Percentiles rank a stretch among this genome's conserved stretches.
Evolutionary conservation across 2,329 filamentous ascomycete species (phyloP).

Genomic region (Massarina eburnea): DNA sequence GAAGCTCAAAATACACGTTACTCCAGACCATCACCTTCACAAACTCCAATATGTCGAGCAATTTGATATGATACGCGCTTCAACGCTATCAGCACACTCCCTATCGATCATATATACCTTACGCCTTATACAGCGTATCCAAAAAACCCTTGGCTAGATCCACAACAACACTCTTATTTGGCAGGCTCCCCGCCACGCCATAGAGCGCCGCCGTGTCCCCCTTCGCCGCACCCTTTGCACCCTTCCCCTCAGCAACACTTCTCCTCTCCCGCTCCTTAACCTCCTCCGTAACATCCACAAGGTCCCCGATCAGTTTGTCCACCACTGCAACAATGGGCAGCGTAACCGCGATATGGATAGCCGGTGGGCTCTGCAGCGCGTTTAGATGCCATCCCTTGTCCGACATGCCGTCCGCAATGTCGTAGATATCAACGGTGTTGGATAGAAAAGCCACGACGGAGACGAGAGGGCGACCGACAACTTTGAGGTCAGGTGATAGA

Average conservation of each 20-base stretch:
- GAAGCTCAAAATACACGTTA: too few relatives aligned
- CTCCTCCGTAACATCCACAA: slow-evolving; percentile 61
- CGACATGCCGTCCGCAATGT: slow-evolving; percentile 87
- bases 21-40: too few relatives aligned
- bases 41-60: too few relatives aligned
- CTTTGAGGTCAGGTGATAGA: slow-evolving; percentile 71
- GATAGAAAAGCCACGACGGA: slow-evolving; percentile 87
- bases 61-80: too few relatives aligned
- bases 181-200: slow-evolving; percentile 90
- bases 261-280: slow-evolving; percentile 82
- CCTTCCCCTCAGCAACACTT: slow-evolving; percentile 68
- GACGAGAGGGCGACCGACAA: slow-evolving; percentile 84
- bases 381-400: slow-evolving; percentile 92
- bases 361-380: slow-evolving; percentile 85
- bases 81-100: not conserved
- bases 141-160: slow-evolving; percentile 89
- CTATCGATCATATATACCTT: slow-evolving; percentile 7
- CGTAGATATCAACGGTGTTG: slow-evolving; percentile 87
- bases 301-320: slow-evolving; percentile 75
- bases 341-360: slow-evolving; percentile 92
- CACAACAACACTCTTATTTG: slow-evolving; percentile 92
- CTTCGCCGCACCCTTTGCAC: slow-evolving; percentile 58
- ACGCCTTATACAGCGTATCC: slow-evolving; percentile 89
- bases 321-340: slow-evolving; percentile 79
- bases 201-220: slow-evolving; percentile 88